Evolutionary conservation across 2,329 filamentous ascomycete genomes (phyloP), one percentile per base, ranked within the genome.

Genomic region (Verticillium tricorpus): DNA sequence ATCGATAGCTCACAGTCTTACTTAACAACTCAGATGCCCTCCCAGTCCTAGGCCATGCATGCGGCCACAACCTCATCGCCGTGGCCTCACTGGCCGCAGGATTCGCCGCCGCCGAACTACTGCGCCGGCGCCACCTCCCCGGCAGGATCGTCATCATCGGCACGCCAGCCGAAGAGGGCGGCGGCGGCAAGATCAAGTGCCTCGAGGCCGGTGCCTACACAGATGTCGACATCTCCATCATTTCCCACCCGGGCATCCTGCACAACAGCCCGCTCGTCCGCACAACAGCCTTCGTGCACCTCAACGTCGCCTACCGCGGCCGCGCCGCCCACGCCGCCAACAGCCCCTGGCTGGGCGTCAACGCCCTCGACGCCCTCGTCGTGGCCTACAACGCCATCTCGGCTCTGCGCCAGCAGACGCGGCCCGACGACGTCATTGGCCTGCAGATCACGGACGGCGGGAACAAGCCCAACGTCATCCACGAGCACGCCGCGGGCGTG

Each of bases 211-310:
- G 77, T 9, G 78, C 77, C n/a, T 80, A 67, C 39, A 67, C 73
- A 59, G 72, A 68, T 9, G 63, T 67, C 28, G 70, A 72, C 2
- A 66, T 70, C n/a, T 68, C 66, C 25, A 60, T 74, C 9, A 74
- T 74, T 65, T 67, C 68, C 0, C 72, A 73, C 5, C 70, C 71
- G 1, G 62, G 54, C 9, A 57, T 56, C 55, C 52, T 58, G 14
- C 52, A 50, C 31, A 32, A 31, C 54, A 32, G 25, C 28, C 25
- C 54, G n/a, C 12, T 34, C 25, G 19, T n/a, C 11, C 84, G 84
- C 0, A 75, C 76, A 8, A 78, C 80, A 17, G 77, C 84, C 0
- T 87, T 87, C 66, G 76, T 87, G 15, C 86, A 87, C 61, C 32
- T 59, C 28, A 32, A 17, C 6, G 45, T 39, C 31, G 17, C 19